Conservation (phyloP, 345 rosid genomes). For the Salix viminalis region DNA sequence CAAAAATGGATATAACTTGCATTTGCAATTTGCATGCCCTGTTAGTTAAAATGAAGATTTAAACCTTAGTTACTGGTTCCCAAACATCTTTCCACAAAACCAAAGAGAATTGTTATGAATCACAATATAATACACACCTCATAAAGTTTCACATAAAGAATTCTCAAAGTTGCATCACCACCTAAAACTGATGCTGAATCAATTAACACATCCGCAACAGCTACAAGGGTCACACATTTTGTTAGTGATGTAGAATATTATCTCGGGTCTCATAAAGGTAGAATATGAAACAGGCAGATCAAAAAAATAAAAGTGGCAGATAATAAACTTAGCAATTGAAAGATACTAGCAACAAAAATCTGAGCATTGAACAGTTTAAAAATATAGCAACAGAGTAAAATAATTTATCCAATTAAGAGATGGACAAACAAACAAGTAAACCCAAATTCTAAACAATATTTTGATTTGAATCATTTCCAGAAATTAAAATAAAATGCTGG, state of each 20-base stretch:
- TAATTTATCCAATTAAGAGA: not conserved
- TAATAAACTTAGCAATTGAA: conserved; percentile 17
- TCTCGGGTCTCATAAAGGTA: conserved; percentile 18
- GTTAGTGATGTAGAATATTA: conserved; percentile 32
- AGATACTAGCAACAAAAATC: not conserved
- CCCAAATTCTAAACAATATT: not conserved
- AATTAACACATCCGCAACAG: conserved; percentile 89
- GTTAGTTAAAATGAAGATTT: not conserved
- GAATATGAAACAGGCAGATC: conserved; percentile 4
- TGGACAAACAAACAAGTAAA: not conserved
- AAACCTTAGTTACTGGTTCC: not conserved
- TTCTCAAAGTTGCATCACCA: conserved; percentile 79
- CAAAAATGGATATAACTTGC: not conserved
- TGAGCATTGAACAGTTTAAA: not conserved
- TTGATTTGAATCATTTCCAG: not conserved
- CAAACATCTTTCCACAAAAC: not conserved
- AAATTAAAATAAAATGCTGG: not conserved
- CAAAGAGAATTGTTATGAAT: not conserved
- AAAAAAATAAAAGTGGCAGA: not conserved
- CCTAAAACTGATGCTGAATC: conserved; percentile 93
- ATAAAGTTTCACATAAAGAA: conserved; percentile 77
- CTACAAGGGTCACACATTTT: conserved; percentile 49
- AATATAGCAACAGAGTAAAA: not conserved
- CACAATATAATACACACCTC: conserved; percentile 54
- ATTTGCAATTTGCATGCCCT: not conserved